A percentile compares a stretch with the other conserved stretches of the same genome.
phyloP scores from a whole-genome alignment of 176 grass and related monocot genomes.

The Ensete glaucum region DNA sequence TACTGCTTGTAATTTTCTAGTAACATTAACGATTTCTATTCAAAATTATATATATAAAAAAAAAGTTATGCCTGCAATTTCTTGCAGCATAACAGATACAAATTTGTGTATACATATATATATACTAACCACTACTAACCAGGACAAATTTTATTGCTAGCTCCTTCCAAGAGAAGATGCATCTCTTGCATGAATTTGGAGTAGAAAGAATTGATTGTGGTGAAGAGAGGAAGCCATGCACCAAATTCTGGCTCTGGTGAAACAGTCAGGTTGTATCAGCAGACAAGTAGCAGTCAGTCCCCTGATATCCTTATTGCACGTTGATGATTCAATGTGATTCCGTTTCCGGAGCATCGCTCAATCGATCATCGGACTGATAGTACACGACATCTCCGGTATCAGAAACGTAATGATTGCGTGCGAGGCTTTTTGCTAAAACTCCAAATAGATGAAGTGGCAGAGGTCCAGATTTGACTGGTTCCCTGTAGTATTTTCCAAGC shows the following conservation, averaged over 20 bases:
- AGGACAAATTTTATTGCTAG: background rate
- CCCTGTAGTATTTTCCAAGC: constrained; percentile 69
- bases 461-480: constrained; percentile 64
- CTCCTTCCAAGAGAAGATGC: background rate
- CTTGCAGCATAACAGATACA: background rate
- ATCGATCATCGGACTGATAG: constrained; percentile 54
- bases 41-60: too few species aligned
- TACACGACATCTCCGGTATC: constrained; percentile 75
- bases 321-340: constrained; percentile 11
- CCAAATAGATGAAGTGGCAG: constrained; percentile 53
- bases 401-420: constrained; percentile 60
- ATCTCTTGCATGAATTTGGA: background rate
- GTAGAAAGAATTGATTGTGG: background rate
- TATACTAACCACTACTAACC: too few species aligned
- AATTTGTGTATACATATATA: background rate
- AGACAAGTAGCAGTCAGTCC: background rate
- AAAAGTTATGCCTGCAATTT: too few species aligned
- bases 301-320: background rate
- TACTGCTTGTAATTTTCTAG: too few species aligned
- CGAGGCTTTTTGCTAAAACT: constrained; percentile 57
- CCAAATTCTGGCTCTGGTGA: background rate
- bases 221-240: background rate
- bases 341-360: constrained; percentile 1
- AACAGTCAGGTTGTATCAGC: too few species aligned
- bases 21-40: too few species aligned